These are phyloP conservation scores for Fusarium temperatum DNA, from an alignment of 2,329 filamentous ascomycete species.

Conservation along the genomic window DNA sequence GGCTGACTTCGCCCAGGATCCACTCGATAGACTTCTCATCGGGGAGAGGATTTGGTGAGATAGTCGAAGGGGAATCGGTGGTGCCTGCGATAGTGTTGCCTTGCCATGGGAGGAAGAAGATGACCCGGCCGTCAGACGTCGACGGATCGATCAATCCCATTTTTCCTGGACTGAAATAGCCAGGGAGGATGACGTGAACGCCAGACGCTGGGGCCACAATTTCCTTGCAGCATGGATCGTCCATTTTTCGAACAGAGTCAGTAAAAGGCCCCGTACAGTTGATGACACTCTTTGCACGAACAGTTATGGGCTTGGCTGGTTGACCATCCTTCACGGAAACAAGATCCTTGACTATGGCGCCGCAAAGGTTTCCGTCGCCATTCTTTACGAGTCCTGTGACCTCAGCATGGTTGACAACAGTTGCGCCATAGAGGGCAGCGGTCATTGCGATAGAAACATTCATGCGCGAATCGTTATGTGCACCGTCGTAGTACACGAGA, in stretches of 20 bases:
- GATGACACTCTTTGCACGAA: constrained; percentile 83
- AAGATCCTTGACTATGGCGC: constrained; percentile 77
- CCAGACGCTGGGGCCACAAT: constrained; percentile 88
- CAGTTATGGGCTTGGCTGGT: constrained; percentile 67
- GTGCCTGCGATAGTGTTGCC: constrained; percentile 92
- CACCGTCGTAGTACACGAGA: constrained; percentile 90
- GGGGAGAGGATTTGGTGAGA: constrained; percentile 82
- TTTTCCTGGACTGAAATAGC: constrained; percentile 84
- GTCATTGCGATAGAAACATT: constrained; percentile 90
- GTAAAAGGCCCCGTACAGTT: constrained; percentile 91
- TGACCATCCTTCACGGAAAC: constrained; percentile 72
- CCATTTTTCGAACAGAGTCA: constrained; percentile 86
- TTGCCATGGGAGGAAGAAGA: constrained; percentile 95
- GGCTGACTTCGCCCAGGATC: constrained; percentile 85
- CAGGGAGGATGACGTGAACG: constrained; percentile 86
- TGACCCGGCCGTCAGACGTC: constrained; percentile 87
- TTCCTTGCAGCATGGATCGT: constrained; percentile 75
- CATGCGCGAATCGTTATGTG: constrained; percentile 93
- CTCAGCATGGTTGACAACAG: constrained; percentile 84
- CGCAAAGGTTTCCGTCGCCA: constrained; percentile 74
- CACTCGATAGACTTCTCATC: constrained; percentile 87
- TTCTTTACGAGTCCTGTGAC: constrained; percentile 82
- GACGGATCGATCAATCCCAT: constrained; percentile 90
- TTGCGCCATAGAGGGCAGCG: constrained; percentile 85
- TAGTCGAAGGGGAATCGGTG: constrained; percentile 79